Base-by-base conservation (phyloP, 2,329 filamentous ascomycete species). In the Aspergillus sp. region DNA sequence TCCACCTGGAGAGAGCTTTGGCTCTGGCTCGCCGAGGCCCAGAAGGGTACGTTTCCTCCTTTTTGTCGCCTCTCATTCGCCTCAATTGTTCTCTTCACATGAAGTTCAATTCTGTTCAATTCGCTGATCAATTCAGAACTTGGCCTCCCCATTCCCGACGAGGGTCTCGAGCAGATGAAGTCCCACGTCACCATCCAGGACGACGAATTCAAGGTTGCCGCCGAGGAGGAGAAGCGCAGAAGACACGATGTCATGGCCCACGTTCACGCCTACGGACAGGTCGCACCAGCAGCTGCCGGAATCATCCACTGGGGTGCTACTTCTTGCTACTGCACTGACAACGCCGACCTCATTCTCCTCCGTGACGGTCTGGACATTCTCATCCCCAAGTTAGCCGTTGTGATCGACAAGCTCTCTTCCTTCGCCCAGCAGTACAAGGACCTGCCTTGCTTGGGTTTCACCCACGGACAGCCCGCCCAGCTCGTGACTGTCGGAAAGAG, bases 1-100 rank as follows among this genome's bases (percentile, higher is more conserved):
- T 83, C 81, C 34, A 89, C 82, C 43, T 94, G 89, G 89, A 82
- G 90, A 51, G 78, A 87, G 64, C 80, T 95, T 12, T 96, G 90
- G 90, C 73, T 91, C 36, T 83, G 78, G 69, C 84, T 95, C 8
- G 90, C 90, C 26, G 85, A 95, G 73, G 76, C 79, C 7, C 85
- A 95, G 73, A 83, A 83, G 65, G 62, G 63, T 66, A 61, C 45
- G 50, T 37, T 33, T 29, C 13, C 39, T 27, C 27, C 28, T 39
- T 43, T 41, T 12, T 37, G 19, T 9, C 29, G 27, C 35, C 26
- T 27, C 27, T 37, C 35, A 27, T 37, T 27, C 26, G 19, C 2
- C 35, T 11, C 26, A 29, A 27, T 19, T 19, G 19, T 19, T 19
- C 19, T 19, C 19, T 19, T 19, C 19, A 19, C 19, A 19, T 19